These are phyloP conservation scores for Sambucus nigra DNA, from an alignment of 129 eudicot genomes.

Conservation along the genomic window DNA sequence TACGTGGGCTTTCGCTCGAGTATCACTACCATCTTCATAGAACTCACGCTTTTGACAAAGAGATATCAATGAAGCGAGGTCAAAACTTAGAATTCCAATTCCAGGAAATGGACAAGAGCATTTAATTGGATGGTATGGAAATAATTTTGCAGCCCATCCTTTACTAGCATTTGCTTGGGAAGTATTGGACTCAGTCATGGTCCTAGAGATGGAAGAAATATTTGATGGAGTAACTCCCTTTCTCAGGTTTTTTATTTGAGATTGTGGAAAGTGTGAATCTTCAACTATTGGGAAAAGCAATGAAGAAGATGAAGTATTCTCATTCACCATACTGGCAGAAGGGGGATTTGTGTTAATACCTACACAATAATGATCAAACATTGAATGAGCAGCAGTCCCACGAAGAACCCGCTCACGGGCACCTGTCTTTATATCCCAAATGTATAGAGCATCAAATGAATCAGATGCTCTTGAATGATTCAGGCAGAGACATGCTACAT, in stretches of 20 bases:
- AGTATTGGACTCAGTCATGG: constrained; percentile 18
- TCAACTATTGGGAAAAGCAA: constrained; percentile 41
- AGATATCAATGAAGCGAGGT: constrained; percentile 59
- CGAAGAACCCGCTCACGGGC: constrained; percentile 96
- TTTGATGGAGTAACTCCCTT: constrained; percentile 18
- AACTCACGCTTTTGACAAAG: constrained; percentile 29
- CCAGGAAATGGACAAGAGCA: constrained; percentile 88
- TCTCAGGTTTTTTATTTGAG: constrained; percentile 21
- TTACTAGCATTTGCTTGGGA: constrained; percentile 14
- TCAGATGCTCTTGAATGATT: constrained; percentile 50
- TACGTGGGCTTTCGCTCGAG: constrained; percentile 11
- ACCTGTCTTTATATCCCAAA: constrained; percentile 97
- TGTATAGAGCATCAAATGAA: constrained; percentile 53
- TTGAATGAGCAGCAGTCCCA: constrained; percentile 78
- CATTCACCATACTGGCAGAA: constrained; percentile 23
- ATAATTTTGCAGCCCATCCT: constrained; percentile 19
- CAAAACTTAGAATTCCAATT: constrained; percentile 68
- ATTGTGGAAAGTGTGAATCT: constrained; percentile 37
- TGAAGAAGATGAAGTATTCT: constrained; percentile 61
- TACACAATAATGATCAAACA: constrained; percentile 70
- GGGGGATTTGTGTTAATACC: constrained; percentile 27
- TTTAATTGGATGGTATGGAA: constrained; percentile 33
- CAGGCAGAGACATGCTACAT: constrained; percentile 73
- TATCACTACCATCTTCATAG: constrained; percentile 19
- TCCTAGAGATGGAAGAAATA: constrained; percentile 15